These are phyloP conservation scores for Auriculariales sp. DNA, from an alignment of 768 basidiomycete genomes.

Conservation along the genomic window DNA sequence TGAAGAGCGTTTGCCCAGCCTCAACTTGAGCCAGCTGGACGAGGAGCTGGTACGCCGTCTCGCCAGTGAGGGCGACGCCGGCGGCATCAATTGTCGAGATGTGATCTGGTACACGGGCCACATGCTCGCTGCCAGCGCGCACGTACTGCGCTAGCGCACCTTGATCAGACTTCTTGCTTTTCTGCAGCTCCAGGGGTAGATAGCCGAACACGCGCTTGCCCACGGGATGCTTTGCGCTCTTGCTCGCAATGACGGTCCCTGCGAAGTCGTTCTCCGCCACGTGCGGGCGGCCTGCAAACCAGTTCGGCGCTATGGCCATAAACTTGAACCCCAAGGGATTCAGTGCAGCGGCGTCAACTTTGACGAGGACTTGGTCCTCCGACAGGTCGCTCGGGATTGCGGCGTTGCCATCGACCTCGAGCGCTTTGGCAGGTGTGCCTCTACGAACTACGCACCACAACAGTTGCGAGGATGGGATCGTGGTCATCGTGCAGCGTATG, in stretches of 20 bases:
- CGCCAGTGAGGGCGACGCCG: slow-evolving; percentile 38
- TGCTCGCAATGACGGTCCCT: slow-evolving; percentile 43
- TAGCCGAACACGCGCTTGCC: slow-evolving; percentile 59
- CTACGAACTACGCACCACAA: slow-evolving; percentile 16
- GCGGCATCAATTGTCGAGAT: slow-evolving; percentile 44
- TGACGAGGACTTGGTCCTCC: slow-evolving; percentile 32
- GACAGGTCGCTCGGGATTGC: slow-evolving; percentile 20
- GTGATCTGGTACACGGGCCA: slow-evolving; percentile 28
- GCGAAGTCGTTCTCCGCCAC: slow-evolving; percentile 48
- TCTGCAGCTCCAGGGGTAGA: too few relatives aligned
- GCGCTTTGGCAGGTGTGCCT: slow-evolving; percentile 17
- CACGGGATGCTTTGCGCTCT: slow-evolving; percentile 32
- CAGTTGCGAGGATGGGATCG: too few relatives aligned
- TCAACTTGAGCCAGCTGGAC: slow-evolving; percentile 34
- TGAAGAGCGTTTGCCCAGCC: slow-evolving; percentile 41
- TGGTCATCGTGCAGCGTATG: too few relatives aligned
- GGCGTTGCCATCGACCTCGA: slow-evolving; percentile 15
- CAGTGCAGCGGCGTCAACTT: slow-evolving; percentile 39
- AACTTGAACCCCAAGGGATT: slow-evolving; percentile 67
- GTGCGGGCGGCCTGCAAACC: slow-evolving; percentile 32
- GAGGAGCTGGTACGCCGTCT: slow-evolving; percentile 47
- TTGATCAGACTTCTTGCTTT: slow-evolving; percentile 26
- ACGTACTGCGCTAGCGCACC: slow-evolving; percentile 52
- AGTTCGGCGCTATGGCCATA: slow-evolving; percentile 32
- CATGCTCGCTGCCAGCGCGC: too few relatives aligned